phyloP scores from a whole-genome alignment of 345 rosid genomes.

The Carallia pectinifolia region DNA sequence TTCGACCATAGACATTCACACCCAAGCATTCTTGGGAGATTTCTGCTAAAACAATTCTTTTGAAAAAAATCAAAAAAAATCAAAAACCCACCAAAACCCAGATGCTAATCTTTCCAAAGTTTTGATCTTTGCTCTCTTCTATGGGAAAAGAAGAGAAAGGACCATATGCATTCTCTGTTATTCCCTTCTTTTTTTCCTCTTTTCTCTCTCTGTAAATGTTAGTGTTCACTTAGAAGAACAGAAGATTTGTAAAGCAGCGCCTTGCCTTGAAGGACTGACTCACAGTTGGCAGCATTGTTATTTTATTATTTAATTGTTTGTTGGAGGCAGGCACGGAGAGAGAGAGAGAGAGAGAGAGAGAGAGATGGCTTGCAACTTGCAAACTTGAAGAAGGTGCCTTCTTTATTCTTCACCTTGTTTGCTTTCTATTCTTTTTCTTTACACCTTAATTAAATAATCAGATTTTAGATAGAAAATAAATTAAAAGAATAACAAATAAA shows the following conservation, averaged over 20 bases:
- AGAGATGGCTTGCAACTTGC: too few relatives aligned
- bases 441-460: too few relatives aligned
- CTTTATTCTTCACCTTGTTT: too few relatives aligned
- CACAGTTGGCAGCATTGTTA: not conserved
- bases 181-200: slow-evolving; percentile 15
- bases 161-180: slow-evolving; percentile 9
- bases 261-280: slow-evolving; percentile 9
- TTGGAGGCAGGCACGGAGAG: too few relatives aligned
- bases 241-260: slow-evolving; percentile 11
- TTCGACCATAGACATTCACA: slow-evolving; percentile 65
- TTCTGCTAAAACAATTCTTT: not conserved
- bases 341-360: too few relatives aligned
- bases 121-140: slow-evolving; percentile 17
- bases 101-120: slow-evolving; percentile 24
- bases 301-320: too few relatives aligned
- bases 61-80: slow-evolving; percentile 3
- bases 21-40: slow-evolving; percentile 43
- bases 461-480: too few relatives aligned
- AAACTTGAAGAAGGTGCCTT: too few relatives aligned
- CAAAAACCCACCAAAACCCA: slow-evolving; percentile 24
- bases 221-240: not conserved
- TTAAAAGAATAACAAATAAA: too few relatives aligned
- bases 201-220: slow-evolving; percentile 14
- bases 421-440: too few relatives aligned
- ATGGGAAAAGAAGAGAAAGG: slow-evolving; percentile 5